A percentile compares a stretch with the other conserved stretches of the same genome.
Conservation (phyloP, 106 monocot genomes). For the Dendrobium chrysotoxum region DNA sequence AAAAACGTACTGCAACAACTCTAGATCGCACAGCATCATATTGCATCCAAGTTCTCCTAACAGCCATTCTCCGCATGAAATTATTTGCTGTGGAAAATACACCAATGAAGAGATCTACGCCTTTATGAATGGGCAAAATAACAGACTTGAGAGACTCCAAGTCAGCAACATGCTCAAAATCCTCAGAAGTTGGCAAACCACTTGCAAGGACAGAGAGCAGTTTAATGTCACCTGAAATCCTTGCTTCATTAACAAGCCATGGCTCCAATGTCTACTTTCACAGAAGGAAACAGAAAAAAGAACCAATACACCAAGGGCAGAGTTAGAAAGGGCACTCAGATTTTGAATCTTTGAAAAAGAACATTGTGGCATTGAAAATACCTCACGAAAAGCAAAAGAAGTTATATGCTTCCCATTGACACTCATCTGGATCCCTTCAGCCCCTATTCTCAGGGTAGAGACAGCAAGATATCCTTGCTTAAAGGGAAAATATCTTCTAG, state of each 20-base stretch:
- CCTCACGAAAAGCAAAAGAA: conserved; percentile 90
- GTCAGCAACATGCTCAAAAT: conserved; percentile 58
- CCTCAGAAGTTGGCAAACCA: conserved; percentile 88
- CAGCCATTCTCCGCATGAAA: conserved; percentile 89
- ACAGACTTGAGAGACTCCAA: conserved; percentile 58
- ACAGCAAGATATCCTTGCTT: conserved; percentile 67
- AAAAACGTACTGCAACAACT: conserved; percentile 69
- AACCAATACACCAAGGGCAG: conserved; percentile 4
- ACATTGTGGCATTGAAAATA: conserved; percentile 15
- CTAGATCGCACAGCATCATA: conserved; percentile 70
- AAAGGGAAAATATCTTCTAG: conserved; percentile 70
- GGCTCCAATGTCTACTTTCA: conserved; percentile 71
- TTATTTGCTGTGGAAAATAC: conserved; percentile 93
- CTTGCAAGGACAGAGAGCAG: conserved; percentile 71
- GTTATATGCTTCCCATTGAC: conserved; percentile 90
- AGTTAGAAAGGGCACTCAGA: conserved; percentile 7
- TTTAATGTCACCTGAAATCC: conserved; percentile 78
- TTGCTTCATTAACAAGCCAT: conserved; percentile 83
- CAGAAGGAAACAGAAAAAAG: not conserved
- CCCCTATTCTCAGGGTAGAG: conserved; percentile 71
- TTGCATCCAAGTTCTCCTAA: conserved; percentile 96
- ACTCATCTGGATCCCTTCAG: conserved; percentile 87
- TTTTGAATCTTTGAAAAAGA: not conserved
- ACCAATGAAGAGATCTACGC: conserved; percentile 68
- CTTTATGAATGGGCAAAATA: conserved; percentile 37